Evolutionary conservation across 78 protist genomes (phyloP).

Genomic region (Isochrysis galbana): DNA sequence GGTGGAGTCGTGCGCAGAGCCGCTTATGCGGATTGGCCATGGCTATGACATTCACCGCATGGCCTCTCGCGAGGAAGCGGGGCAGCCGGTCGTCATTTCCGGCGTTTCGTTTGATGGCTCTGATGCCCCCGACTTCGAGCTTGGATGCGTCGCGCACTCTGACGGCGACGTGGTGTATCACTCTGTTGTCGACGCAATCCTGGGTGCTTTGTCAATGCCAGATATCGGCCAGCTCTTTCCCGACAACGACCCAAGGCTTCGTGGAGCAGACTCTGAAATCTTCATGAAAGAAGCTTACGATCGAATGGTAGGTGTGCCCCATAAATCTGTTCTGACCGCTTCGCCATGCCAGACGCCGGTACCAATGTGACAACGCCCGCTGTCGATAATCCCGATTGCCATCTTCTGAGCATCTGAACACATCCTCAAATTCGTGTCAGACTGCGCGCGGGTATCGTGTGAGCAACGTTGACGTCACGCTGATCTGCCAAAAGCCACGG

Average conservation of each 20-base stretch:
- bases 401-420: no score
- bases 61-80: slow-evolving; percentile 3
- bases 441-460: not conserved
- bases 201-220: slow-evolving; percentile 10
- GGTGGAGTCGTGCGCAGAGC: not conserved
- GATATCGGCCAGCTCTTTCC: slow-evolving; percentile 35
- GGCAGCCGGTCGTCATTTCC: not conserved
- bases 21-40: not conserved
- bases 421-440: no score
- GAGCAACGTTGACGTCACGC: slow-evolving; percentile 25
- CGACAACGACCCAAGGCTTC: not conserved
- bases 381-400: not conserved
- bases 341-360: not conserved
- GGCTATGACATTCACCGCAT: slow-evolving; percentile 25
- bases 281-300: not conserved
- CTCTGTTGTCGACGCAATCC: not conserved
- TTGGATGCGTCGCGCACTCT: slow-evolving; percentile 16
- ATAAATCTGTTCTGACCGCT: not conserved
- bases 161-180: slow-evolving; percentile 26
- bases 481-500: not conserved
- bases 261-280: not conserved
- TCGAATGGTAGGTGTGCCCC: no score
- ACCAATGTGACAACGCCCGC: not conserved
- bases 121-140: not conserved
- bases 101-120: not conserved